Evolutionary conservation across 2,329 filamentous ascomycete species (phyloP).

Genomic region (Cladosporium phlei): DNA sequence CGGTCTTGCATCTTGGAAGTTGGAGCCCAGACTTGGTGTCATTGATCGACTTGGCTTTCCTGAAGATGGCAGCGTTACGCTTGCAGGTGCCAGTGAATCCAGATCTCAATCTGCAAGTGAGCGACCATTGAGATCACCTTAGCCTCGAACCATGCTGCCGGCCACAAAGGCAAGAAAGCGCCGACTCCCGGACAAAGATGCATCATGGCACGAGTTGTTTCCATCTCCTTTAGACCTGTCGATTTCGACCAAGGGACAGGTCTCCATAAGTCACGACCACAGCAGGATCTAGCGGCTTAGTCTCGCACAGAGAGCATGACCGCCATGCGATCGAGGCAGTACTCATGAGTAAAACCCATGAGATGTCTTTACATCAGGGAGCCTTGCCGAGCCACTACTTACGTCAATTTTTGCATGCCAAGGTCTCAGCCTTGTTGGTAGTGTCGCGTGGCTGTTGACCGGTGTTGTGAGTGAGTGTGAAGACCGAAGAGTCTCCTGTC

Average conservation of each 20-base stretch:
- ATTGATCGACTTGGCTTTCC: background rate
- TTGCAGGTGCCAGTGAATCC: no score
- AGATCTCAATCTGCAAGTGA: no score
- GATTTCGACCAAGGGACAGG: background rate
- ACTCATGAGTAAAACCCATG: background rate
- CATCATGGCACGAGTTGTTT: background rate
- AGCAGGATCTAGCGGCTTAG: background rate
- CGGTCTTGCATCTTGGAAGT: background rate
- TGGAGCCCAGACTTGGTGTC: background rate
- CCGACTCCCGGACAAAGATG: background rate
- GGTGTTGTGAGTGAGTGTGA: no score
- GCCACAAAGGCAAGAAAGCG: background rate
- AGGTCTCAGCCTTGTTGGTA: conserved; percentile 2
- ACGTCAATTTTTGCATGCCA: background rate
- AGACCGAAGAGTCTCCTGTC: no score
- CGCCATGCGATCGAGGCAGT: background rate
- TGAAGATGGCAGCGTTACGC: background rate
- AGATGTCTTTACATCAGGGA: background rate
- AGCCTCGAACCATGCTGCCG: background rate
- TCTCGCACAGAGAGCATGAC: background rate
- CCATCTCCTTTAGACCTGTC: no score
- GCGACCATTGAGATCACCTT: no score
- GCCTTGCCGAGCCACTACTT: background rate
- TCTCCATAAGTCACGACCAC: background rate
- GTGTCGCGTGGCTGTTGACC: background rate